Evolutionary conservation across 352 stramenopile species (phyloP), one percentile per base, ranked within the genome.

Genomic region (Pythium volutum): DNA sequence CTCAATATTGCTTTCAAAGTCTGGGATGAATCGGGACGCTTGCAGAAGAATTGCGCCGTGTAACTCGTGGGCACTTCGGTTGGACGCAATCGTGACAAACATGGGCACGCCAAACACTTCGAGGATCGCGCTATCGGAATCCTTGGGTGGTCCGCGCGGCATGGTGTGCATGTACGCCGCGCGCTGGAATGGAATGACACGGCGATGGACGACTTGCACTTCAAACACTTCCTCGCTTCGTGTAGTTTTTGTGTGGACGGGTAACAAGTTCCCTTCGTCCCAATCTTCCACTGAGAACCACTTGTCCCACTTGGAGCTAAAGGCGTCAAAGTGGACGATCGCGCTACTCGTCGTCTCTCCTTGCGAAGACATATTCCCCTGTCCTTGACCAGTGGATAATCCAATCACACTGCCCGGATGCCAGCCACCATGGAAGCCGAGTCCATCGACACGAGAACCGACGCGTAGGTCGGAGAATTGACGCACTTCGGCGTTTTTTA

Each of bases 41-140:
- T 92, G 82, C 23, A 90, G 64, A 15, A 90, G 36, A 42, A 92
- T 81, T 12, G 82, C 68, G 20, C 78, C 62, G 55, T 92, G 80
- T 53, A 92, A 75, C n/a, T 89, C 82, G 23, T 71, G 65, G 22
- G 71, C 76, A 7, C 68, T 81, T 43, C 80, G 84, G 59, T 90
- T 76, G 3, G 82, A 89, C 26, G 77, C 78, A 18, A 90, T 81
- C 10, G 82, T 92, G 51, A 92, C 78, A 53, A 92, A 90, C 48
- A 92, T 69, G 2, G 82, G 82, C 34, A 72, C 75, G 15, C 82
- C 82, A 60, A 92, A 88, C 22, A 89, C 61, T 20, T 84, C 76
- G 2, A 87, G 70, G 8, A 57, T 39, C 4, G 38, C 46, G 12
- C 26, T 33, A 23, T 53, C 20, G 9, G 31, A 36, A 36, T 52